These are phyloP conservation scores for Neurospora sp. DNA, from an alignment of 495 filamentous ascomycete genomes.

Conservation along the genomic window DNA sequence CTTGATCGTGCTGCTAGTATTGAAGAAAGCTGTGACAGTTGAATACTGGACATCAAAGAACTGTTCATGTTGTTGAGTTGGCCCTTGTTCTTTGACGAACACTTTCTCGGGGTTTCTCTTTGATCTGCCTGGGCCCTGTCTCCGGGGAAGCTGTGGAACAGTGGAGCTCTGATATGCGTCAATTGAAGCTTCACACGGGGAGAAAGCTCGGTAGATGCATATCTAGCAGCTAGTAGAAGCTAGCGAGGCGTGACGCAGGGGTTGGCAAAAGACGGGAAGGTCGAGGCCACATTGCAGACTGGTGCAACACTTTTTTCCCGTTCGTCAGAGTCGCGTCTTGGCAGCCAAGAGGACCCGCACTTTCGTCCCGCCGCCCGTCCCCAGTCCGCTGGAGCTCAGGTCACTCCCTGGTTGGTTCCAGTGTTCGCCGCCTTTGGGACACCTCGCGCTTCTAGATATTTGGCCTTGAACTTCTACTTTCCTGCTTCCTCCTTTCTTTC, in stretches of 20 bases:
- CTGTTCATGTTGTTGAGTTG: background rate
- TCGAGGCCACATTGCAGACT: constrained; percentile 16
- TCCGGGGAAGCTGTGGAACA: background rate
- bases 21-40: background rate
- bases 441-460: background rate
- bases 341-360: background rate
- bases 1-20: background rate
- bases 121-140: background rate
- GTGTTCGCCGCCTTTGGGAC: background rate
- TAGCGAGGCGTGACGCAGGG: background rate
- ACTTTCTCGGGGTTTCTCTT: background rate
- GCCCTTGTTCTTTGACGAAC: background rate
- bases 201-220: background rate
- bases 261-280: background rate
- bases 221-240: background rate
- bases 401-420: constrained; percentile 6
- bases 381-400: background rate
- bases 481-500: background rate
- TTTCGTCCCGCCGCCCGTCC: constrained; percentile 1
- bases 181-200: background rate
- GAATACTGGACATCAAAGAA: background rate
- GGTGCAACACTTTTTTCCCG: background rate
- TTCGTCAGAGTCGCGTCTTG: background rate
- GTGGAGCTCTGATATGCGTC: background rate
- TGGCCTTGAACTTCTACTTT: background rate